These are phyloP conservation scores for Rhododendron ovatum DNA, from an alignment of 148 eudicot species.

Conservation along the genomic window DNA sequence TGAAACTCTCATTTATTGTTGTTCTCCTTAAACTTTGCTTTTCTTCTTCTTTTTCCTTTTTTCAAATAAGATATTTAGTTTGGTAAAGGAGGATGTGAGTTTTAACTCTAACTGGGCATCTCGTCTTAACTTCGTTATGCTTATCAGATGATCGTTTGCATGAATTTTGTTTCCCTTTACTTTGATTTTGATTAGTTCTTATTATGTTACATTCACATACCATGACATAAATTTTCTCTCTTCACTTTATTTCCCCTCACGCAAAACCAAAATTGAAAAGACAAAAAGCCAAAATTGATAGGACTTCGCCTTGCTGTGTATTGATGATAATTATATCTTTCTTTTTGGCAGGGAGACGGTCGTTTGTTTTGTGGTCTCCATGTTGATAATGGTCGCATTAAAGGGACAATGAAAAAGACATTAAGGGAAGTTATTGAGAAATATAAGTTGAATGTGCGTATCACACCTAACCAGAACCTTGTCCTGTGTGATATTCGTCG, in stretches of 20 bases:
- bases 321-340: neutral
- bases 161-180: neutral
- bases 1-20: neutral
- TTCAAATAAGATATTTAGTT: neutral
- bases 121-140: neutral
- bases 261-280: neutral
- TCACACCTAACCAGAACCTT: constrained; percentile 91
- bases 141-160: neutral
- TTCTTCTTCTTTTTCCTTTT: neutral
- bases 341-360: constrained; percentile 74
- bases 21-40: neutral
- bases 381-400: constrained; percentile 87
- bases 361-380: constrained; percentile 83
- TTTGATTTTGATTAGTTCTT: neutral
- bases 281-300: neutral
- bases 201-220: neutral
- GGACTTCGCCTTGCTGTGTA: neutral
- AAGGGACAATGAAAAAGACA: constrained; percentile 78
- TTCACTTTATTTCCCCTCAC: neutral
- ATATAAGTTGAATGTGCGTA: constrained; percentile 85
- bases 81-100: neutral
- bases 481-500: constrained; percentile 69
- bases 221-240: neutral
- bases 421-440: constrained; percentile 86
- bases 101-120: neutral